Percentiles rank a stretch among this genome's conserved stretches.
Evolutionary conservation across 2,329 filamentous ascomycete genomes (phyloP).

Genomic region (Talaromyces sp.): DNA sequence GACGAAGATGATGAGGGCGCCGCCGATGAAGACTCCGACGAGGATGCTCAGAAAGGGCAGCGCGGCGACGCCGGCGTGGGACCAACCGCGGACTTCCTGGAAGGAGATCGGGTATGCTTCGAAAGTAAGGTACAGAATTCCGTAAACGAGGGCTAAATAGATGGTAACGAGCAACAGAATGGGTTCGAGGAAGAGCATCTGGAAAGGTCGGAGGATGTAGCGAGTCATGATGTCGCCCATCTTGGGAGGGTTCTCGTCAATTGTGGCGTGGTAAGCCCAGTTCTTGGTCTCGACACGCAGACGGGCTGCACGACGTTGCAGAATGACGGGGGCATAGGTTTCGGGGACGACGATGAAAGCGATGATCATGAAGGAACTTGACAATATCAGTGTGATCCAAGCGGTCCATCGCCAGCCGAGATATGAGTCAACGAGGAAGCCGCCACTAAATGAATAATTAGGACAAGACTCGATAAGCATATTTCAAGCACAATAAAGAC

Average conservation of each 20-base stretch:
- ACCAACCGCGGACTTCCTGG: constrained; percentile 38
- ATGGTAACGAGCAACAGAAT: constrained; percentile 42
- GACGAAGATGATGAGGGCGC: constrained; percentile 22
- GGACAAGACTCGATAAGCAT: neutral
- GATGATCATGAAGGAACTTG: constrained; percentile 35
- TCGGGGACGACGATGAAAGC: constrained; percentile 46
- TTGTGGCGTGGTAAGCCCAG: constrained; percentile 39
- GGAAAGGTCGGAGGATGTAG: constrained; percentile 35
- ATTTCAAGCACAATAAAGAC: neutral
- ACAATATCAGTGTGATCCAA: constrained; percentile 50
- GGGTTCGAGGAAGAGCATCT: constrained; percentile 41
- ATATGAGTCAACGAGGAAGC: constrained; percentile 44
- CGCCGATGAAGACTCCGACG: constrained; percentile 35
- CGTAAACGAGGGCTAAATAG: constrained; percentile 32
- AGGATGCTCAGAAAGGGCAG: constrained; percentile 43
- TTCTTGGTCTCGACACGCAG: constrained; percentile 45
- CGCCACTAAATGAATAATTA: constrained; percentile 25
- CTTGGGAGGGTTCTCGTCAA: constrained; percentile 34
- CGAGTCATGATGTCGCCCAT: constrained; percentile 28
- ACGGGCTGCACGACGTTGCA: constrained; percentile 42
- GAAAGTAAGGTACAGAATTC: constrained; percentile 25
- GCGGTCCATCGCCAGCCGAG: constrained; percentile 56
- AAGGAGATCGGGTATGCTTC: constrained; percentile 33
- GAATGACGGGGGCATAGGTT: constrained; percentile 43
- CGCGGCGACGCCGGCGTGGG: constrained; percentile 33